Conservation (phyloP, 495 filamentous ascomycete genomes). For the Podospora comata region DNA sequence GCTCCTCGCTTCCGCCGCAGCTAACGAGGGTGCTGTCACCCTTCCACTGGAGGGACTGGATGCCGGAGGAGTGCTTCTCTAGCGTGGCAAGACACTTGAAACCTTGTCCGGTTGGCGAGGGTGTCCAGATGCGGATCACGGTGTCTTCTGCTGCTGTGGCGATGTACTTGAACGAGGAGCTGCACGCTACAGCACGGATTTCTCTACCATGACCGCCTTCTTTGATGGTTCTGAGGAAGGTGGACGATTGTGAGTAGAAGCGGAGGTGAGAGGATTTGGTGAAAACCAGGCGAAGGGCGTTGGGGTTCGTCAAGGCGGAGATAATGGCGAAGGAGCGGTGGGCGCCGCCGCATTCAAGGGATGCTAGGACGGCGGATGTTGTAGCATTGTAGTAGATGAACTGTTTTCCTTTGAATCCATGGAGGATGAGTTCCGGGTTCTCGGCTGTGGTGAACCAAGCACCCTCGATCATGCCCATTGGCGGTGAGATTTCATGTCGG, state of each 20-base stretch:
- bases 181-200: slow-evolving; percentile 71
- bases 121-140: slow-evolving; percentile 64
- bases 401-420: slow-evolving; percentile 73
- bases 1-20: slow-evolving; percentile 81
- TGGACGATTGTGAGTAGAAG: slow-evolving; percentile 47
- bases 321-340: slow-evolving; percentile 70
- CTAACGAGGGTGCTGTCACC: slow-evolving; percentile 70
- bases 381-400: slow-evolving; percentile 80
- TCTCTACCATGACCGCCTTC: slow-evolving; percentile 81
- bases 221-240: slow-evolving; percentile 55
- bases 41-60: slow-evolving; percentile 79
- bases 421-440: slow-evolving; percentile 57
- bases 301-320: slow-evolving; percentile 34
- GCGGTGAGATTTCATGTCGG: slow-evolving; percentile 48
- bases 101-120: neutral
- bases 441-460: slow-evolving; percentile 51
- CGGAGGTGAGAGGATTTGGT: slow-evolving; percentile 54
- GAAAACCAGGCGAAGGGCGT: slow-evolving; percentile 48
- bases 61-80: slow-evolving; percentile 72
- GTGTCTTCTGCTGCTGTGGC: slow-evolving; percentile 93
- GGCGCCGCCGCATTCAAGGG: slow-evolving; percentile 75
- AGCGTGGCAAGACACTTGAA: slow-evolving; percentile 59
- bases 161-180: slow-evolving; percentile 52
- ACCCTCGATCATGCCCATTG: slow-evolving; percentile 67
- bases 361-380: slow-evolving; percentile 59